Evolutionary conservation across 352 stramenopile genomes (phyloP).

Genomic region (Phytopythium mirpurense): DNA sequence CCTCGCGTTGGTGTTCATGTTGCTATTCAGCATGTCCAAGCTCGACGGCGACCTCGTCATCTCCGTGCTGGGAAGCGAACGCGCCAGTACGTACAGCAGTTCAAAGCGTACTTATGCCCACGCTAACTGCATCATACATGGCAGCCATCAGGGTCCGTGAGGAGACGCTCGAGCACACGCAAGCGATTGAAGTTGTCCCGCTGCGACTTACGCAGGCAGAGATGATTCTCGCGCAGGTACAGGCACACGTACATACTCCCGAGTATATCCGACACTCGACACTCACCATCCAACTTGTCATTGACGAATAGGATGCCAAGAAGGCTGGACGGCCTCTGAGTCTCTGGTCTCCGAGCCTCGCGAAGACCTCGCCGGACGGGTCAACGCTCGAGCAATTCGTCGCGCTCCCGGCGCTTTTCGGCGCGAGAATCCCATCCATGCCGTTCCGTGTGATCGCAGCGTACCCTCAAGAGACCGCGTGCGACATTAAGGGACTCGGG

Average conservation of each 20-base stretch:
- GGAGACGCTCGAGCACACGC: constrained; percentile 24
- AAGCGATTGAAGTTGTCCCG: constrained; percentile 17
- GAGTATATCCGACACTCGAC: not conserved
- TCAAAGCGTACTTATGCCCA: not conserved
- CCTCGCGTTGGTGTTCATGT: no score
- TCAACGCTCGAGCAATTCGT: constrained; percentile 21
- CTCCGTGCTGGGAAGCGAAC: constrained; percentile 52
- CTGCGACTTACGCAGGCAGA: constrained; percentile 43
- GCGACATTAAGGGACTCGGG: constrained; percentile 50
- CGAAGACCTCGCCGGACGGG: constrained; percentile 2
- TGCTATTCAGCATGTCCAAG: constrained; percentile 38
- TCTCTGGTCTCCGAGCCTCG: constrained; percentile 28
- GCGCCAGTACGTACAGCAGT: constrained; percentile 17
- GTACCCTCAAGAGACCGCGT: constrained; percentile 68
- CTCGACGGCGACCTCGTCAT: constrained; percentile 58
- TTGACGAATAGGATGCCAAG: constrained; percentile 29
- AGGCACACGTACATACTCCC: no score
- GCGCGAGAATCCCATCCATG: constrained; percentile 33
- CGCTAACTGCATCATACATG: not conserved
- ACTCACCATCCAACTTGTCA: no score
- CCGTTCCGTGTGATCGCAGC: constrained; percentile 55
- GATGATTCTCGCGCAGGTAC: constrained; percentile 25
- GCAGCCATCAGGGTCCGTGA: constrained; percentile 18
- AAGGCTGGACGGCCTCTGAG: constrained; percentile 33
- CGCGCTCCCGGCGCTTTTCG: constrained; percentile 54